Evolutionary conservation across 352 stramenopile species (phyloP), one percentile per base, ranked within the genome.

Genomic region (Pythium folliculosum): DNA sequence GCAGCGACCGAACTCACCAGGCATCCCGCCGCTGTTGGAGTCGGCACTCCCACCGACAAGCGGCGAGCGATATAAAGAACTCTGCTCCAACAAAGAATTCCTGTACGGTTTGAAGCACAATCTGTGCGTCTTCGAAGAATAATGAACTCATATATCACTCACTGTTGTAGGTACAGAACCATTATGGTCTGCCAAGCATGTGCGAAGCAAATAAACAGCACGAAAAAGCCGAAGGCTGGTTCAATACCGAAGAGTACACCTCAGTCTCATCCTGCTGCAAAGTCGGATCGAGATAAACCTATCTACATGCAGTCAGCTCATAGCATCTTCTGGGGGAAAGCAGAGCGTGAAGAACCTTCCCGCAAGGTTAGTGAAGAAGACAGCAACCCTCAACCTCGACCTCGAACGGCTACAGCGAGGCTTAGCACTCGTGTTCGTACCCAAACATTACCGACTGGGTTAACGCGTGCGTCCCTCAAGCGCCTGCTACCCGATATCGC

Each of bases 281-380:
- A 55, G 19, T 45, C 40, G 19, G 60, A 68, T 13, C 21, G 21
- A 40, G 40, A 55, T 16, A 68, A 64, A n/a, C 60, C 55, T 21
- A 50, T 70, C 4, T 68, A 73, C n/a, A 66, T 71, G 48, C 56
- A 74, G 27, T 77, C 76, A 23, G 71, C 77, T 1, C 74, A 75
- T 22, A 63, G 57, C 14, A 70, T 84, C 21, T 84, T 84, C 53
- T 84, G 77, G 74, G 67, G 71, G 10, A 73, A 69, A 49, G 57
- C 65, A 3, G 69, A 78, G 40, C 56, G 77, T 14, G 70, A 75
- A 38, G 65, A 65, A 62, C 23, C 32, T 6, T 55, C 68, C n/a
- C 47, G 59, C 21, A 55, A 48, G 32, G 32, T 23, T 44, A 47
- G 21, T 30, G 6, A 10, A 8, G 9, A 78, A 49, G 69, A 67